Evolutionary conservation across 108 stramenopile genomes (phyloP).

Genomic region (Chaetoceros muelleri): DNA sequence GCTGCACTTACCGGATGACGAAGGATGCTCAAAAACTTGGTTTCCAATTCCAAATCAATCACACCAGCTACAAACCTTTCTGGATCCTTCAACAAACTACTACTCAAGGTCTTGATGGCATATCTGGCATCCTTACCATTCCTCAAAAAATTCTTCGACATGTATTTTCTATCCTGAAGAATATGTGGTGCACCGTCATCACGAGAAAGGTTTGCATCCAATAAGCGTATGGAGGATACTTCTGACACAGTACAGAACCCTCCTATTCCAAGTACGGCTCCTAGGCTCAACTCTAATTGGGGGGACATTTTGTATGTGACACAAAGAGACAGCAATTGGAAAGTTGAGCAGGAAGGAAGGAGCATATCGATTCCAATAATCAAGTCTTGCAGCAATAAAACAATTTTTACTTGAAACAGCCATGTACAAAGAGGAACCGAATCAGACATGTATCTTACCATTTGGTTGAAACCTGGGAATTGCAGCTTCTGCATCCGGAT

Average conservation of each 20-base stretch:
- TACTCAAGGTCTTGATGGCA: conserved; percentile 24
- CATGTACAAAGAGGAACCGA: too few relatives aligned
- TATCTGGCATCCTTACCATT: conserved; percentile 36
- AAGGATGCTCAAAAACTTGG: conserved; percentile 31
- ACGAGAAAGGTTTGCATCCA: neutral
- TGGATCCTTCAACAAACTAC: conserved; percentile 2
- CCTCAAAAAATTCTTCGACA: conserved; percentile 39
- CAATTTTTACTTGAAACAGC: neutral
- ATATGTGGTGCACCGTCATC: neutral
- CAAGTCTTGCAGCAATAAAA: neutral
- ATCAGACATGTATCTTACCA: conserved; percentile 21
- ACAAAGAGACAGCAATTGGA: neutral
- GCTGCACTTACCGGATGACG: conserved; percentile 28
- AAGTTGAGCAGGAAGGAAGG: neutral
- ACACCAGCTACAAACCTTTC: conserved; percentile 24
- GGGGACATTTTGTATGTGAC: neutral
- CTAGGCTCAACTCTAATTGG: conserved; percentile 23
- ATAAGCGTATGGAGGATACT: conserved; percentile 17
- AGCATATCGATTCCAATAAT: neutral
- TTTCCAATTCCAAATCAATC: conserved; percentile 53
- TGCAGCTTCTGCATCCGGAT: conserved; percentile 37
- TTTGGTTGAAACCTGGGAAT: conserved; percentile 49
- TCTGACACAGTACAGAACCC: conserved; percentile 56
- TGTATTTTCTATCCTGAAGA: conserved; percentile 35
- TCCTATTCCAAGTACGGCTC: conserved; percentile 44